Evolutionary conservation across 345 rosid species (phyloP), one percentile per base, ranked within the genome.

Genomic region (Arabidopsis arenosa): DNA sequence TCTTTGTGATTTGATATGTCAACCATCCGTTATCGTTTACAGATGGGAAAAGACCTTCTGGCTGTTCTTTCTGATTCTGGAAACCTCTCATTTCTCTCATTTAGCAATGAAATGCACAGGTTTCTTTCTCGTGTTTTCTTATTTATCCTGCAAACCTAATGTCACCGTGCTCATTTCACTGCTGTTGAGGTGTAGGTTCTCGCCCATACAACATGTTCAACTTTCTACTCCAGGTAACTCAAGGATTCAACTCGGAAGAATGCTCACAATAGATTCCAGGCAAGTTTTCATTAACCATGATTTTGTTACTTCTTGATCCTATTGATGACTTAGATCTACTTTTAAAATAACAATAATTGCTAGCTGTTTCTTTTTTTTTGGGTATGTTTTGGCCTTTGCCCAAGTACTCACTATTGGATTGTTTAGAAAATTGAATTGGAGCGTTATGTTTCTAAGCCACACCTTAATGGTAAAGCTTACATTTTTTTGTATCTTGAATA

Each of bases 41-140:
- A 92, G 93, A 82, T 85, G 86, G 93, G 88, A 56, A 92, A 85
- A 79, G 99, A 95, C 82, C 88, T 89, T 45, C 72, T 95, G 86
- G 89, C 86, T 79, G 92, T 87, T 73, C 77, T 86, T 77, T 95
- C 99, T 83, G 99, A 95, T 84, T 95, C 99, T n/a, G 99, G 99
- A 78, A 95, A 89, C 88, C 98, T 95, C 72, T 86, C 98, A 8
- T 84, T 95, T 76, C 97, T 95, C 68, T 40, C 91, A 60, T 95
- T 95, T 84, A 86, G 89, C 86, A 91, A 84, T 82, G 98, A 92
- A 79, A 95, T 95, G 99, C 92, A 87, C 93, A 92, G 98, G 99
- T 95, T 75, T 68, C 71, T 65, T 65, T 53, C 28, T 55, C 73
- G 30, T 68, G 55, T 59, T 39, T 37, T 65, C 63, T 26, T 76